A percentile compares a stretch with the other conserved stretches of the same genome.
Conservation (phyloP, 106 monocot species). For the Dactylorhiza incarnata region DNA sequence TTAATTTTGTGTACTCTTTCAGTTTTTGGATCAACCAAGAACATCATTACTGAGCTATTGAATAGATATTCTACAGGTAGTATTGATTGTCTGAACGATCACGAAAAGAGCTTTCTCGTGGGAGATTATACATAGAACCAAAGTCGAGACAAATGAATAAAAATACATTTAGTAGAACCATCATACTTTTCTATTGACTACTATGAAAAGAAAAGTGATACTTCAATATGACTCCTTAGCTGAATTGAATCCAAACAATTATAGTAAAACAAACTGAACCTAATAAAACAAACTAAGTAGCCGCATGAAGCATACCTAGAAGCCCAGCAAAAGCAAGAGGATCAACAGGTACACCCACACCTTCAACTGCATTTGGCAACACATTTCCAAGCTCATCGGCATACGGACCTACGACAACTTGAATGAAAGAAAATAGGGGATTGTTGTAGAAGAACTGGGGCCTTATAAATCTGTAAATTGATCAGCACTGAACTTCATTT, state of each 20-base stretch:
- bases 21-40: too few relatives aligned
- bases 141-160: too few relatives aligned
- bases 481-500: not conserved
- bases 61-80: too few relatives aligned
- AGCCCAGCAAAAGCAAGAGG: constrained; percentile 95
- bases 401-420: constrained; percentile 71
- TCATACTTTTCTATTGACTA: not conserved
- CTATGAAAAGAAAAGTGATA: not conserved
- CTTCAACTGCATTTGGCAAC: constrained; percentile 84
- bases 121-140: too few relatives aligned
- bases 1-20: too few relatives aligned
- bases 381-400: constrained; percentile 88
- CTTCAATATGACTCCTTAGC: too few relatives aligned
- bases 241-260: not conserved
- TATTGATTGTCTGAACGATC: too few relatives aligned
- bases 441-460: constrained; percentile 94
- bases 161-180: not conserved
- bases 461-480: constrained; percentile 62
- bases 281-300: not conserved
- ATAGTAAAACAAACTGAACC: not conserved
- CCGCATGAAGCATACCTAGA: constrained; percentile 30
- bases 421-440: constrained; percentile 76
- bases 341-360: constrained; percentile 87
- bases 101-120: too few relatives aligned
- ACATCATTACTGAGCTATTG: too few relatives aligned